phyloP scores from a whole-genome alignment of 2,329 filamentous ascomycete species.

The Hymenoscyphus fructigenus region DNA sequence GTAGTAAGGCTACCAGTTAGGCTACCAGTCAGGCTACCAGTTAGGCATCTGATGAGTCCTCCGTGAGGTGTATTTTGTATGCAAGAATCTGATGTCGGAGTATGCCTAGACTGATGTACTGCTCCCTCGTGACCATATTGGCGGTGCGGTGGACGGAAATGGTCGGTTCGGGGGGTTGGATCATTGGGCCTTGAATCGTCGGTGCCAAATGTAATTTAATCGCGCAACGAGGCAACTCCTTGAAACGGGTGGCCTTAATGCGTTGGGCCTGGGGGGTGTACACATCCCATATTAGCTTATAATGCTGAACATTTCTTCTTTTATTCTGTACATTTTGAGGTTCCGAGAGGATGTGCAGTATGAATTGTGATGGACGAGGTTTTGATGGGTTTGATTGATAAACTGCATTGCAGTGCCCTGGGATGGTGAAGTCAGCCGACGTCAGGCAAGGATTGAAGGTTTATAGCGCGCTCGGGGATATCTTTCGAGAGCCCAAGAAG shows the following conservation, averaged over 20 bases:
- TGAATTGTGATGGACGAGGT: not conserved
- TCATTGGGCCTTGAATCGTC: conserved; percentile 1
- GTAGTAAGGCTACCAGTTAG: not conserved
- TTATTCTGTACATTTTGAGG: not conserved
- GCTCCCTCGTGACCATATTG: not conserved
- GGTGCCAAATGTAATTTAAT: conserved; percentile 11
- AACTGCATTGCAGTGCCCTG: not conserved
- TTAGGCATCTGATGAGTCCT: not conserved
- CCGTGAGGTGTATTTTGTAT: not conserved
- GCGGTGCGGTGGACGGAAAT: not conserved
- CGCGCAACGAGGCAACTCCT: conserved; percentile 15
- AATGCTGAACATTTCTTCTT: not conserved
- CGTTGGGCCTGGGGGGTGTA: conserved; percentile 1
- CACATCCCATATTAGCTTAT: not conserved
- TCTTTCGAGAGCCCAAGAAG: not conserved
- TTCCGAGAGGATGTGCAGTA: not conserved
- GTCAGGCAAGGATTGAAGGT: not conserved
- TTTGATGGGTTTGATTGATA: too few species aligned
- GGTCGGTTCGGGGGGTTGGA: not conserved
- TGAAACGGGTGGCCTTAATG: conserved; percentile 6
- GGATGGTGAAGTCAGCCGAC: not conserved
- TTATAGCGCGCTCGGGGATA: too few species aligned
- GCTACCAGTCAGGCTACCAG: not conserved
- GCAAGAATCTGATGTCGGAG: not conserved
- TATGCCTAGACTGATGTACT: not conserved